A percentile compares a stretch with the other conserved stretches of the same genome.
These are phyloP conservation scores for Rhynchospora breviuscula DNA, from an alignment of 176 grass and related monocot species.

Conservation along the genomic window DNA sequence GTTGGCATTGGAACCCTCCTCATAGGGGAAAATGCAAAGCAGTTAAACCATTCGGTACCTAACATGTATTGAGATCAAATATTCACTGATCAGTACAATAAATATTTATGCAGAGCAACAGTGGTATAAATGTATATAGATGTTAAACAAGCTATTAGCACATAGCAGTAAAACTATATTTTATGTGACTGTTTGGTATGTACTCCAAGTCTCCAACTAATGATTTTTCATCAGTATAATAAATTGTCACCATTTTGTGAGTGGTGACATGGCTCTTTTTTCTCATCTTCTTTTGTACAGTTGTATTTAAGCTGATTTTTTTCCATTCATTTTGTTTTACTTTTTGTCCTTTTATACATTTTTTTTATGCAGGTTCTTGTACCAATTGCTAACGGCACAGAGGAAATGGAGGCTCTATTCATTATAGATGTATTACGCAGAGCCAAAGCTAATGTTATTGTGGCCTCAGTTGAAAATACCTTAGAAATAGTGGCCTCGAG, in stretches of 20 bases:
- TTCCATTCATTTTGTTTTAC: slow-evolving; percentile 19
- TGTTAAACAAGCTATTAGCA: no score
- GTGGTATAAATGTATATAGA: no score
- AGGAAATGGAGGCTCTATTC: slow-evolving; percentile 86
- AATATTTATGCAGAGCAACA: not conserved
- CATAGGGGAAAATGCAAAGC: not conserved
- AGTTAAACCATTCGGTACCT: not conserved
- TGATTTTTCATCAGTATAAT: not conserved
- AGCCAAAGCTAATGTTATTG: slow-evolving; percentile 71
- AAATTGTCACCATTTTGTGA: not conserved
- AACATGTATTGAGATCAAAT: not conserved
- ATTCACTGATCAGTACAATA: not conserved
- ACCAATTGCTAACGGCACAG: slow-evolving; percentile 86
- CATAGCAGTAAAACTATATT: not conserved
- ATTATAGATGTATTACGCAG: slow-evolving; percentile 77
- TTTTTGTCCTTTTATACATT: not conserved
- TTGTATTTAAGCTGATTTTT: not conserved
- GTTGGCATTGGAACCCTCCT: no score
- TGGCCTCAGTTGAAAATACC: slow-evolving; percentile 73
- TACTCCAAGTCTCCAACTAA: not conserved
- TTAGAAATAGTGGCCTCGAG: slow-evolving; percentile 66
- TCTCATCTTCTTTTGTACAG: not conserved
- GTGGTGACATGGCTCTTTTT: not conserved
- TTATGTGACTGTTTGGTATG: not conserved
- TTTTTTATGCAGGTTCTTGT: slow-evolving; percentile 67